Conservation (phyloP, 371 early-diverging fungal genomes). For the Rozella allomycis region DNA sequence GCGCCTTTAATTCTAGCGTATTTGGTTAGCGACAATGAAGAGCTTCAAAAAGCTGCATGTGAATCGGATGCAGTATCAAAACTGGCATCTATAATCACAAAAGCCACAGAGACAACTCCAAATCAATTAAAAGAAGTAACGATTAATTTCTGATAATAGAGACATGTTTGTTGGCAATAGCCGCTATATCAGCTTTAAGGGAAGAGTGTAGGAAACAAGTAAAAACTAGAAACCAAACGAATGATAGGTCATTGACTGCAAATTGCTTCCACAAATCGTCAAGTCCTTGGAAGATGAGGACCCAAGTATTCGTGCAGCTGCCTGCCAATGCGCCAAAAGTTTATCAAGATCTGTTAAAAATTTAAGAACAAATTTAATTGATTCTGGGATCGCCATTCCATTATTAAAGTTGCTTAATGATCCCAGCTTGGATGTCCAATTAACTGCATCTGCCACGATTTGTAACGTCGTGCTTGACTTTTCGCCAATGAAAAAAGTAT, state of each 20-base stretch:
- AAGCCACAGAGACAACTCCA: conserved; percentile 14
- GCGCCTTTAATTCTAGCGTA: conserved; percentile 49
- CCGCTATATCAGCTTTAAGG: conserved; percentile 42
- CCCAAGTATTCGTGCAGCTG: conserved; percentile 41
- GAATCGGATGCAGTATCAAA: conserved; percentile 51
- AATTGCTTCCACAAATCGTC: conserved; percentile 49
- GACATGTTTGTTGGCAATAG: conserved; percentile 48
- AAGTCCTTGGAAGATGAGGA: conserved; percentile 35
- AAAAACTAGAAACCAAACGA: background rate
- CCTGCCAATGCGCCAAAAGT: conserved; percentile 52
- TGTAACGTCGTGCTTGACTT: conserved; percentile 73
- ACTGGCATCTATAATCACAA: conserved; percentile 30
- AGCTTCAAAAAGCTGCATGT: conserved; percentile 51
- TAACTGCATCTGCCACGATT: conserved; percentile 50
- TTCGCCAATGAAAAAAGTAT: conserved; percentile 57
- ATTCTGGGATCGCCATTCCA: conserved; percentile 49
- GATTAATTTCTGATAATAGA: conserved; percentile 5
- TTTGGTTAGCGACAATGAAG: conserved; percentile 45
- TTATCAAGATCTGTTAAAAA: conserved; percentile 56
- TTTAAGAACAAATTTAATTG: conserved; percentile 54
- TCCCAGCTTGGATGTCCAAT: conserved; percentile 36
- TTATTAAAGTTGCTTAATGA: conserved; percentile 48
- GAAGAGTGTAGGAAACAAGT: conserved; percentile 59
- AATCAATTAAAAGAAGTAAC: conserved; percentile 39
- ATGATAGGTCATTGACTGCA: conserved; percentile 42